Evolutionary conservation across 2,329 filamentous ascomycete species (phyloP).

Genomic region (Ophiognomonia clavigignenti-juglandacearum): DNA sequence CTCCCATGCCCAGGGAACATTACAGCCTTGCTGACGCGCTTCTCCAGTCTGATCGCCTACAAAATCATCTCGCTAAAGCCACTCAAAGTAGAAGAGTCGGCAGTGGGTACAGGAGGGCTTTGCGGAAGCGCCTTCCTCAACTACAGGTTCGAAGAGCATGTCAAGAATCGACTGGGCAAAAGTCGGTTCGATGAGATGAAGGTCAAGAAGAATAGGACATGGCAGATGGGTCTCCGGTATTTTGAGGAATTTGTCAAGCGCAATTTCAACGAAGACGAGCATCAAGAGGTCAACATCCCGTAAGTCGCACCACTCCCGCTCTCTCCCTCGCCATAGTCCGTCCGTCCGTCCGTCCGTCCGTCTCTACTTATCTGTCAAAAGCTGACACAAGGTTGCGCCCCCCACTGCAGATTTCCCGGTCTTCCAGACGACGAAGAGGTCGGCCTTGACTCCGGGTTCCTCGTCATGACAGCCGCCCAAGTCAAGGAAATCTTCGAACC

Average conservation of each 20-base stretch:
- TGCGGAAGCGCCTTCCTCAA: constrained; percentile 78
- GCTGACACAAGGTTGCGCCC: constrained; percentile 11
- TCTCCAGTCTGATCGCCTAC: constrained; percentile 70
- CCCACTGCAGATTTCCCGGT: constrained; percentile 57
- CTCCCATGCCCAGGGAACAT: too few species aligned
- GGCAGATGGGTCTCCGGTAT: constrained; percentile 73
- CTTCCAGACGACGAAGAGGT: constrained; percentile 71
- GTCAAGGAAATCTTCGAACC: constrained; percentile 73
- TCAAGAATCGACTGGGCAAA: constrained; percentile 61
- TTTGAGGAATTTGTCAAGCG: constrained; percentile 84
- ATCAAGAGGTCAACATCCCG: constrained; percentile 73
- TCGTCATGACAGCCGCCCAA: constrained; percentile 65
- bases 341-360: too few species aligned
- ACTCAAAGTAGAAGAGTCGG: constrained; percentile 70
- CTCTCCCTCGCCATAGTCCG: too few species aligned
- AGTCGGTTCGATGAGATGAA: constrained; percentile 71
- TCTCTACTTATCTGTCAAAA: too few species aligned
- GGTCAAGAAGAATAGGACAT: constrained; percentile 70
- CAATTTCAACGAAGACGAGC: constrained; percentile 76
- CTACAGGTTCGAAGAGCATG: constrained; percentile 75
- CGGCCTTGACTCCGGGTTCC: constrained; percentile 70
- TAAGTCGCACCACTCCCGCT: constrained; percentile 29
- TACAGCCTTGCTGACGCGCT: too few species aligned
- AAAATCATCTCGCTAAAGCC: constrained; percentile 71
- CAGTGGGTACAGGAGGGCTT: constrained; percentile 71